A percentile compares a stretch with the other conserved stretches of the same genome.
phyloP scores from a whole-genome alignment of 306 rosid species.

The Lathyrus aphaca region DNA sequence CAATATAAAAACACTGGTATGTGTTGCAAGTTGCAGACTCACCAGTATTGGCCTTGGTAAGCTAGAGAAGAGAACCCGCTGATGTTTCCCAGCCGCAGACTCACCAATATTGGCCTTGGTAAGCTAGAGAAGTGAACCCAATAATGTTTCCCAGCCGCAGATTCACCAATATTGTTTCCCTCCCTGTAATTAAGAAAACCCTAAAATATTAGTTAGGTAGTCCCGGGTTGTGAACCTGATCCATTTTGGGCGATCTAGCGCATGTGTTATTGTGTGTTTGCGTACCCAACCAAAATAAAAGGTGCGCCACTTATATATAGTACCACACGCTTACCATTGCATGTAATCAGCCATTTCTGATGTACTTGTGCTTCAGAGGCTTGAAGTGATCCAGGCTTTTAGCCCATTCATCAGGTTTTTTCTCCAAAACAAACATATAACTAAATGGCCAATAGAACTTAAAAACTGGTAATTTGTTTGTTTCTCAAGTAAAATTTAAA shows the following conservation, averaged over 20 bases:
- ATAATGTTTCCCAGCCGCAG: background rate
- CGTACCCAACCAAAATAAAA: background rate
- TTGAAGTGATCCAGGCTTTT: background rate
- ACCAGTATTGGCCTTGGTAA: background rate
- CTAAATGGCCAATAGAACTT: background rate
- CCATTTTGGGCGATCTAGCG: background rate
- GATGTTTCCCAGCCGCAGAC: background rate
- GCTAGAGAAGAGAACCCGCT: background rate
- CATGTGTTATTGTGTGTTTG: background rate
- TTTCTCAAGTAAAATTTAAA: conserved; percentile 13
- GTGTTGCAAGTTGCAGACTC: background rate
- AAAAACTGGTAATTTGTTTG: conserved; percentile 3
- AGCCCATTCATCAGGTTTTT: background rate
- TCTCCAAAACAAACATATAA: background rate
- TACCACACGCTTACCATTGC: background rate
- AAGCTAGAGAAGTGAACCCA: background rate
- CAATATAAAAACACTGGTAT: background rate
- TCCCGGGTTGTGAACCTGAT: background rate
- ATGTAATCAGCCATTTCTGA: background rate
- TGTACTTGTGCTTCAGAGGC: background rate
- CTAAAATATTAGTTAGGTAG: background rate
- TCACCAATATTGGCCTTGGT: background rate
- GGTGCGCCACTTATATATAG: background rate
- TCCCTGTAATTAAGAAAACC: background rate
- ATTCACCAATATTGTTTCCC: background rate